Evolutionary conservation across 129 eudicot species (phyloP).

Genomic region (Pittosporum tobira): DNA sequence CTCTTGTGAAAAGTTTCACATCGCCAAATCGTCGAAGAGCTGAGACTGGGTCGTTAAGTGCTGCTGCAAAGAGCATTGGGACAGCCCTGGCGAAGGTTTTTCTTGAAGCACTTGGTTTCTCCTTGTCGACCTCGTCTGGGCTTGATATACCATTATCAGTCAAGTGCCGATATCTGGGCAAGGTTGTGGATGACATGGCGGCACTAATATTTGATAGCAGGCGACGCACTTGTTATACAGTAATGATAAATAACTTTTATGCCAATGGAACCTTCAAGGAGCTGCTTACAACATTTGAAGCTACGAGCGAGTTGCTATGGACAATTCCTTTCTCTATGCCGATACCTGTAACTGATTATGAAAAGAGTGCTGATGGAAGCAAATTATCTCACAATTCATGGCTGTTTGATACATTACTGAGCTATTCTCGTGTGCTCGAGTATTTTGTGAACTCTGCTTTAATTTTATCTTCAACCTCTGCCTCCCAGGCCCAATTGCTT

Average conservation of each 20-base stretch:
- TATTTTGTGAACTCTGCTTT: conserved; percentile 69
- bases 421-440: conserved; percentile 73
- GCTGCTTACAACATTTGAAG: conserved; percentile 92
- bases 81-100: conserved; percentile 76
- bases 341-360: conserved; percentile 38
- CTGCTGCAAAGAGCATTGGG: conserved; percentile 92
- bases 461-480: conserved; percentile 60
- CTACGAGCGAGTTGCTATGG: conserved; percentile 97
- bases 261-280: conserved; percentile 94
- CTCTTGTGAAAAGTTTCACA: conserved; percentile 80
- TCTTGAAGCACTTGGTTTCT: conserved; percentile 73
- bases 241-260: conserved; percentile 81
- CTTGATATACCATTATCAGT: conserved; percentile 48
- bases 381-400: conserved; percentile 59
- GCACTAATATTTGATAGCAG: conserved; percentile 70
- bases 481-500: conserved; percentile 87
- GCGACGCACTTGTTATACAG: conserved; percentile 66
- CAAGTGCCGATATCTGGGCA: conserved; percentile 94
- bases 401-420: conserved; percentile 79
- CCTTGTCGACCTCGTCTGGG: conserved; percentile 46
- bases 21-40: conserved; percentile 85
- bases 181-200: conserved; percentile 85
- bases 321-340: conserved; percentile 49
- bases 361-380: conserved; percentile 40
- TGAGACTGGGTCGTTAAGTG: conserved; percentile 64